A percentile compares a stretch with the other conserved stretches of the same genome.
Conservation (phyloP, 108 stramenopile species). For the Stephanodiscus minutulus region DNA sequence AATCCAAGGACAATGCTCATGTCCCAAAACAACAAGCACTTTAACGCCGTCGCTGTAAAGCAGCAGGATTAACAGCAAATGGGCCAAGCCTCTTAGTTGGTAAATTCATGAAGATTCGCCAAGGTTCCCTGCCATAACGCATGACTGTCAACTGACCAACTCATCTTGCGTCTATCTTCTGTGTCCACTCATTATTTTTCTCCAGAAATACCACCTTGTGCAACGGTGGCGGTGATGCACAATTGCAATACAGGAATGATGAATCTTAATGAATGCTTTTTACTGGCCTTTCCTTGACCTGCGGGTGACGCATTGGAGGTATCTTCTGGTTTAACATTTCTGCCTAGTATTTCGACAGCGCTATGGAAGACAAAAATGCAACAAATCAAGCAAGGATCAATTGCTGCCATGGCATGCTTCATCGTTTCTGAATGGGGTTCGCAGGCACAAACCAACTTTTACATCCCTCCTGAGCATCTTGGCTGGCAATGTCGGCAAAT, state of each 20-base stretch:
- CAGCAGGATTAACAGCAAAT: neutral
- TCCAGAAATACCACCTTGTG: neutral
- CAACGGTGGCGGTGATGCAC: no score
- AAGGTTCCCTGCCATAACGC: no score
- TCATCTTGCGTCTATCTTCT: neutral
- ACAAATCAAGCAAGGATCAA: constrained; percentile 12
- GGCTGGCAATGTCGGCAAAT: no score
- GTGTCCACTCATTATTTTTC: neutral
- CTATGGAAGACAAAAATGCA: neutral
- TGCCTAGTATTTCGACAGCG: neutral
- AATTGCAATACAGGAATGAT: no score
- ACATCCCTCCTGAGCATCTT: constrained; percentile 47
- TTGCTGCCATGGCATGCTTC: constrained; percentile 20
- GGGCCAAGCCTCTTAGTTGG: neutral
- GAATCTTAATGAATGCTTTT: no score
- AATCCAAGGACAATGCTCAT: neutral
- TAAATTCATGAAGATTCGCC: no score
- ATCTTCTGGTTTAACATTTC: neutral
- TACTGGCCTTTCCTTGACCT: no score
- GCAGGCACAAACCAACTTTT: constrained; percentile 44
- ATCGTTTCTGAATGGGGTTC: constrained; percentile 35
- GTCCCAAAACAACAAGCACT: neutral
- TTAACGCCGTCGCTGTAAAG: neutral
- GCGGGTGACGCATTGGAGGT: no score
- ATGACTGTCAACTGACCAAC: no score